These are phyloP conservation scores for Pseudocercospora macadamiae DNA, from an alignment of 2,329 filamentous ascomycete species.

Conservation along the genomic window DNA sequence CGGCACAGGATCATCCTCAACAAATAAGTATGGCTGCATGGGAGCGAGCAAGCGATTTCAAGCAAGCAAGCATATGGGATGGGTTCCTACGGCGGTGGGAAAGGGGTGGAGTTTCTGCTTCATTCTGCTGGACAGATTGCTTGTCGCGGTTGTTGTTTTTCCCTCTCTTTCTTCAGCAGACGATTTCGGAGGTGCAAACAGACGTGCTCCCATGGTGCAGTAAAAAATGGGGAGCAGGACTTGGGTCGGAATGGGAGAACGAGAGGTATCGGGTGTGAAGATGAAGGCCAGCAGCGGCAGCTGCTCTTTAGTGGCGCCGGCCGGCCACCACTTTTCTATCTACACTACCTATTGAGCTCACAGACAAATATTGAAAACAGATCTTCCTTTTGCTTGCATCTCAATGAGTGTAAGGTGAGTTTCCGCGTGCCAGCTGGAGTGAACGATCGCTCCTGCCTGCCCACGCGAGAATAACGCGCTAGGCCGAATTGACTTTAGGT, in stretches of 20 bases:
- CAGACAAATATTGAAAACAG: neutral
- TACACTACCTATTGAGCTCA: neutral
- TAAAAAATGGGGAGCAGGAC: too few species aligned
- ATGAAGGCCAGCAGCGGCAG: constrained; percentile 1
- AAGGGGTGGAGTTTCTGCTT: constrained; percentile 9
- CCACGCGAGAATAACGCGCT: too few species aligned
- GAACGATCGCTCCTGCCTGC: neutral
- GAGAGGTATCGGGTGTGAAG: neutral
- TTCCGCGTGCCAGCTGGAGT: too few species aligned
- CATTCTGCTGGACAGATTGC: constrained; percentile 16
- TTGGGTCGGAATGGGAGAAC: too few species aligned
- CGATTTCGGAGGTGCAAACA: too few species aligned
- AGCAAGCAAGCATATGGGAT: constrained; percentile 7
- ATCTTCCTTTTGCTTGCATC: too few species aligned
- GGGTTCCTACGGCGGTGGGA: neutral
- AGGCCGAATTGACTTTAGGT: too few species aligned
- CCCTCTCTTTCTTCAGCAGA: neutral
- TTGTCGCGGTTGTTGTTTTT: neutral
- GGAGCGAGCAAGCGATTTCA: neutral
- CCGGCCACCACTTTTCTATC: neutral
- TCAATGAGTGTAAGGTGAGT: too few species aligned
- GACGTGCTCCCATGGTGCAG: too few species aligned
- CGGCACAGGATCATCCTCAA: constrained; percentile 25
- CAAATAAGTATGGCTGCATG: constrained; percentile 16
- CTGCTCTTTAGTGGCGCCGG: neutral